phyloP scores from a whole-genome alignment of 2,329 filamentous ascomycete genomes.

The Dactylonectria macrodidyma region DNA sequence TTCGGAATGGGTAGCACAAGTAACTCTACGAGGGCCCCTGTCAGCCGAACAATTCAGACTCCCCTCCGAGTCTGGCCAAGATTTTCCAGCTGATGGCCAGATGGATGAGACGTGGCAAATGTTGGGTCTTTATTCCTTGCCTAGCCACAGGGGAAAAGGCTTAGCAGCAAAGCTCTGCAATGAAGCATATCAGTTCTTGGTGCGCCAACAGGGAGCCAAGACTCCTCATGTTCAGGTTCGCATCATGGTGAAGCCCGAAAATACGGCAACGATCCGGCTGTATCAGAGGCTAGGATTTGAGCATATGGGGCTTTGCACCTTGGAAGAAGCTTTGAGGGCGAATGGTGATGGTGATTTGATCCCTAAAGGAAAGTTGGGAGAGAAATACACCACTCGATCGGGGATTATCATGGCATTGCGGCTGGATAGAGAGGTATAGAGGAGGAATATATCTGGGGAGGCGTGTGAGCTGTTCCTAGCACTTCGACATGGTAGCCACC shows the following conservation, averaged over 20 bases:
- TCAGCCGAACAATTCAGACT: no score
- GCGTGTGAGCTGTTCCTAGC: no score
- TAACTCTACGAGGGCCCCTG: no score
- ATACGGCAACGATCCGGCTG: neutral
- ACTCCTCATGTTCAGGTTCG: conserved; percentile 4
- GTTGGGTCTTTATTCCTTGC: conserved; percentile 11
- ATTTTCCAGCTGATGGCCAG: no score
- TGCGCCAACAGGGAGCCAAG: no score
- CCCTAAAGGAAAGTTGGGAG: no score
- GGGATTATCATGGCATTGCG: neutral
- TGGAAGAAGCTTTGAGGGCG: conserved; percentile 18
- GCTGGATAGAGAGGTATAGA: neutral
- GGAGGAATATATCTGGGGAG: no score
- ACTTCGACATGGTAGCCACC: no score
- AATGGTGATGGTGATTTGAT: conserved; percentile 12
- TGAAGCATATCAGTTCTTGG: neutral
- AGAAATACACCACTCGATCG: neutral
- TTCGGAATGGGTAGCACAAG: no score
- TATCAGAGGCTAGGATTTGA: conserved; percentile 12
- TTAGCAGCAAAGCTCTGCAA: conserved; percentile 4
- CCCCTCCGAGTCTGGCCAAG: no score
- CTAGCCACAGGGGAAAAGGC: conserved; percentile 6
- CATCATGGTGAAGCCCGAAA: conserved; percentile 25
- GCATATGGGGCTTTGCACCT: conserved; percentile 13
- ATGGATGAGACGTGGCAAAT: conserved; percentile 25